Evolutionary conservation across 805 yeast species (phyloP).

Genomic region (Wickerhamomyces bovis): DNA sequence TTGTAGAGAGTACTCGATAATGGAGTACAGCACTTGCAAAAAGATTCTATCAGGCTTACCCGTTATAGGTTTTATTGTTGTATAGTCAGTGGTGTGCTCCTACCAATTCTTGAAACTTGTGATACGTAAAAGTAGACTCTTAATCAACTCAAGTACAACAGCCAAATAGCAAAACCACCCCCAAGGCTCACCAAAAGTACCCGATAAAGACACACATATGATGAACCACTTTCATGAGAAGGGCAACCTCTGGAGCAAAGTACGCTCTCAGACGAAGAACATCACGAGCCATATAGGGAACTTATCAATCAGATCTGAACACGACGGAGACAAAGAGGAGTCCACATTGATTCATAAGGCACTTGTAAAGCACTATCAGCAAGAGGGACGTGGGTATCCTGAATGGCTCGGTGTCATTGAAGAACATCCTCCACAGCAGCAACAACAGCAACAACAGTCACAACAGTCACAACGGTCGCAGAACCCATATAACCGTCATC

Average conservation of each 20-base stretch:
- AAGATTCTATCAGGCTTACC: too few relatives aligned
- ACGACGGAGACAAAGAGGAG: constrained; percentile 22
- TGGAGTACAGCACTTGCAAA: too few relatives aligned
- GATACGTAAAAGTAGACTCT: too few relatives aligned
- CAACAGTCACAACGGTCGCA: constrained; percentile 8
- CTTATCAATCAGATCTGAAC: constrained; percentile 21
- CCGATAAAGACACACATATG: too few relatives aligned
- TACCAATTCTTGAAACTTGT: too few relatives aligned
- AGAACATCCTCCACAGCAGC: constrained; percentile 1
- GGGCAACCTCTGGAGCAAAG: constrained; percentile 19
- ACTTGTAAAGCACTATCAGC: constrained; percentile 15
- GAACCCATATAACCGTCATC: not conserved
- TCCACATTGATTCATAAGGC: constrained; percentile 23
- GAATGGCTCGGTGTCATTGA: constrained; percentile 23
- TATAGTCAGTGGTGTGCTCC: too few relatives aligned
- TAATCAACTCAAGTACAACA: too few relatives aligned
- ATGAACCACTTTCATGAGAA: constrained; percentile 4
- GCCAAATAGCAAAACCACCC: too few relatives aligned
- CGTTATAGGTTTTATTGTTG: too few relatives aligned
- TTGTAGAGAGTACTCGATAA: not conserved
- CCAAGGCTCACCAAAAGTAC: too few relatives aligned
- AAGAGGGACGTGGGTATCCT: constrained; percentile 14
- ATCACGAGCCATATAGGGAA: constrained; percentile 18
- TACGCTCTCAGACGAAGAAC: constrained; percentile 22
- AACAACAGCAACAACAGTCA: constrained; percentile 10